Percentiles rank a stretch among this genome's conserved stretches.
Conservation (phyloP, 805 yeast genomes). For the Starmerella vaccinii region DNA sequence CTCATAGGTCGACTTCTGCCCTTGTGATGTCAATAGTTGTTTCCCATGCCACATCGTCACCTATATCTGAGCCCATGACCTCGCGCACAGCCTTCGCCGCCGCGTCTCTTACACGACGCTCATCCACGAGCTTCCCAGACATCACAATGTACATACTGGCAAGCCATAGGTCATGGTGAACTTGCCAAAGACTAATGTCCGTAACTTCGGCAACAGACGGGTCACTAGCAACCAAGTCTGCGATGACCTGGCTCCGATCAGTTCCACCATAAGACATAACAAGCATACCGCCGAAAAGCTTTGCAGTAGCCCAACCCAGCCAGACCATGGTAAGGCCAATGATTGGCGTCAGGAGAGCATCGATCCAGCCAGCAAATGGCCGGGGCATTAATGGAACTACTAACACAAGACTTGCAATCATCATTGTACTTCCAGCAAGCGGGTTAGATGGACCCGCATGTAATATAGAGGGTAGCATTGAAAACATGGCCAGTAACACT, state of each 20-base stretch:
- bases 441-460: slow-evolving; percentile 14
- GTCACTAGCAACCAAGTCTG: slow-evolving; percentile 23
- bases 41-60: slow-evolving; percentile 28
- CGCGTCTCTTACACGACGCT: slow-evolving; percentile 27
- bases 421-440: slow-evolving; percentile 24
- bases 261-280: slow-evolving; percentile 36
- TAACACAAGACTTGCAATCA: slow-evolving; percentile 28
- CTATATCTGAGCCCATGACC: slow-evolving; percentile 21
- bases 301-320: slow-evolving; percentile 34
- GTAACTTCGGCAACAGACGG: slow-evolving; percentile 28
- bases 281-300: slow-evolving; percentile 36
- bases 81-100: slow-evolving; percentile 27
- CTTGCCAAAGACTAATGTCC: slow-evolving; percentile 36
- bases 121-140: slow-evolving; percentile 30
- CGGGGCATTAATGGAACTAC: slow-evolving; percentile 28
- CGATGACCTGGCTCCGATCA: slow-evolving; percentile 28
- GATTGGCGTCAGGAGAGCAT: slow-evolving; percentile 31
- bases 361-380: slow-evolving; percentile 26
- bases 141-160: slow-evolving; percentile 32
- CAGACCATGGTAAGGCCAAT: slow-evolving; percentile 35
- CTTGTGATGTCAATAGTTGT: slow-evolving; percentile 32
- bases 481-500: slow-evolving; percentile 5
- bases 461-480: slow-evolving; percentile 9
- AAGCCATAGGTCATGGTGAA: slow-evolving; percentile 36
- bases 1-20: slow-evolving; percentile 6